Conservation (phyloP, 2,329 filamentous ascomycete species). For the Scedosporium boydii region DNA sequence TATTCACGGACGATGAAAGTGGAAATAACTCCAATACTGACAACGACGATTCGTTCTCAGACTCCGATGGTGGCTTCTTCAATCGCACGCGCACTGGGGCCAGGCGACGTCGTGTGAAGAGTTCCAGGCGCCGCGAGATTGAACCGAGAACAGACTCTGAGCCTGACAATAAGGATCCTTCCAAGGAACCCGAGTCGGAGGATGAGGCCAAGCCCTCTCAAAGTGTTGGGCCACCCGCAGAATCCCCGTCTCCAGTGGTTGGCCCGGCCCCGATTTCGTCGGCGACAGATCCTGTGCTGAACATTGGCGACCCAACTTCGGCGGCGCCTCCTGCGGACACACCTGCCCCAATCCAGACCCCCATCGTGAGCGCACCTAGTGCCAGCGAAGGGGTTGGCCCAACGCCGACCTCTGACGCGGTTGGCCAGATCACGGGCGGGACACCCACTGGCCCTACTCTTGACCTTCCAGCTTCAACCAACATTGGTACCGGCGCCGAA, state of each 20-base stretch:
- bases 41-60: not conserved
- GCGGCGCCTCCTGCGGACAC: not conserved
- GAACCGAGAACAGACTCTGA: not conserved
- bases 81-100: not conserved
- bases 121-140: not conserved
- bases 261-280: not conserved
- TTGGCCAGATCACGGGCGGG: not conserved
- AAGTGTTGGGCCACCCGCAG: not conserved
- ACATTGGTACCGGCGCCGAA: not conserved
- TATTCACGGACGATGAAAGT: not conserved
- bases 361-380: not conserved
- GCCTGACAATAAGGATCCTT: not conserved
- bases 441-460: not conserved
- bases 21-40: not conserved
- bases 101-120: not conserved
- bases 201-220: not conserved
- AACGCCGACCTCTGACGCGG: not conserved
- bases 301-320: not conserved
- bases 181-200: not conserved
- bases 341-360: not conserved
- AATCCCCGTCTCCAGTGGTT: not conserved
- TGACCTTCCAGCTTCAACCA: not conserved
- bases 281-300: not conserved
- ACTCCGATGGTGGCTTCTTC: not conserved
- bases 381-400: not conserved